These are phyloP conservation scores for Camellia granthamiana DNA, from an alignment of 148 eudicot genomes.

Conservation along the genomic window DNA sequence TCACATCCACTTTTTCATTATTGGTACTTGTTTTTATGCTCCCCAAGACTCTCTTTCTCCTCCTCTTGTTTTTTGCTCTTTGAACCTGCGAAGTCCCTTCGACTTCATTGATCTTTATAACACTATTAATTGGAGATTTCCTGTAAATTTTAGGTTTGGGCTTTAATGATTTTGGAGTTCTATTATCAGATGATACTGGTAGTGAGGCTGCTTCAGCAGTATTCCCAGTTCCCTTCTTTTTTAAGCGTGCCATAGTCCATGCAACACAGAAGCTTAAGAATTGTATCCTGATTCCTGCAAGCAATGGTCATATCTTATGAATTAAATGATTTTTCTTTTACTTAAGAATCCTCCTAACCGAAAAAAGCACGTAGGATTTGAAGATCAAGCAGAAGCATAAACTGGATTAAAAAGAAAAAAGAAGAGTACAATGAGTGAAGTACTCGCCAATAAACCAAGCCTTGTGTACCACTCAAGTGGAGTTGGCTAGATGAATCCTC, in stretches of 20 bases:
- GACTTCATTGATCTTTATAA: not conserved
- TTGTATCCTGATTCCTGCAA: not conserved
- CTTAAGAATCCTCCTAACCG: not conserved
- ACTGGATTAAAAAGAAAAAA: not conserved
- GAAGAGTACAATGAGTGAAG: not conserved
- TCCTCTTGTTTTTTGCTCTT: slow-evolving; percentile 17
- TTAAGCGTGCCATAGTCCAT: not conserved
- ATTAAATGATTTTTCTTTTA: not conserved
- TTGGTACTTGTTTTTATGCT: slow-evolving; percentile 1
- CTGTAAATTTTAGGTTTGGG: slow-evolving; percentile 28
- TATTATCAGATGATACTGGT: slow-evolving; percentile 9
- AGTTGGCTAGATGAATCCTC: no score
- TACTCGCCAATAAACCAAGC: not conserved
- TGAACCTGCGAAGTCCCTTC: slow-evolving; percentile 16
- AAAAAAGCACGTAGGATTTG: slow-evolving; percentile 1
- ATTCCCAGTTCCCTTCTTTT: slow-evolving; percentile 6
- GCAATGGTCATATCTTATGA: not conserved
- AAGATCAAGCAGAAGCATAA: slow-evolving; percentile 4
- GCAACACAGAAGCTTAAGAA: not conserved
- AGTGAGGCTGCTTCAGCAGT: not conserved
- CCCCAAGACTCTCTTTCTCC: slow-evolving; percentile 14
- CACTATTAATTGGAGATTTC: slow-evolving; percentile 13
- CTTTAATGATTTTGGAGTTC: slow-evolving; percentile 33
- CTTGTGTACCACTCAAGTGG: not conserved
- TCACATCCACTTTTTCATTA: slow-evolving; percentile 2